These are phyloP conservation scores for Fusarium sulawesiense DNA, from an alignment of 2,329 filamentous ascomycete genomes.

Conservation along the genomic window DNA sequence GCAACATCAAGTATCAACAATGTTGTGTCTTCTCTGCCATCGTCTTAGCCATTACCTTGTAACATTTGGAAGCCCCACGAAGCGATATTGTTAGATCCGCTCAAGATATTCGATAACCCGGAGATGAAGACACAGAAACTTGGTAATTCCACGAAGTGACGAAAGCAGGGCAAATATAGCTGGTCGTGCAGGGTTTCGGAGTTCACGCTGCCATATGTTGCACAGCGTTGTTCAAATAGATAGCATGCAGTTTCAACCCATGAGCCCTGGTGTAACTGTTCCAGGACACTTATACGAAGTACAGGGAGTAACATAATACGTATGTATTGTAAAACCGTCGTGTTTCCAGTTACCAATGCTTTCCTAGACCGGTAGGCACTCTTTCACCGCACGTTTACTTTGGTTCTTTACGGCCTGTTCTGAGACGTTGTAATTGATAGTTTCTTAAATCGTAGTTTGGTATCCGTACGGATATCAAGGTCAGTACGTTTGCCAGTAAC, in stretches of 20 bases:
- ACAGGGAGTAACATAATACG: neutral
- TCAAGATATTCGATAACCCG: conserved; percentile 6
- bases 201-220: conserved; percentile 17
- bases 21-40: neutral
- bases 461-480: neutral
- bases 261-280: conserved; percentile 12
- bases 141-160: conserved; percentile 5
- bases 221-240: conserved; percentile 4
- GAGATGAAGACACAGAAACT: neutral
- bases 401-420: neutral
- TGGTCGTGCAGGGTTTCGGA: neutral
- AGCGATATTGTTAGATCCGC: conserved; percentile 6
- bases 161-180: neutral
- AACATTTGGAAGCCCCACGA: conserved; percentile 14
- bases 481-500: neutral
- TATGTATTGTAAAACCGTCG: neutral
- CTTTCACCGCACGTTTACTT: neutral
- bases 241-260: conserved; percentile 18
- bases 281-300: conserved; percentile 17
- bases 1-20: conserved; percentile 1
- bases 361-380: neutral
- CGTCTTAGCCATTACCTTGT: neutral
- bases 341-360: neutral
- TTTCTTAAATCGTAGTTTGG: neutral
- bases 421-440: neutral